A percentile compares a stretch with the other conserved stretches of the same genome.
These are phyloP conservation scores for Mycocentrospora acerina DNA, from an alignment of 2,329 filamentous ascomycete species.

Conservation along the genomic window DNA sequence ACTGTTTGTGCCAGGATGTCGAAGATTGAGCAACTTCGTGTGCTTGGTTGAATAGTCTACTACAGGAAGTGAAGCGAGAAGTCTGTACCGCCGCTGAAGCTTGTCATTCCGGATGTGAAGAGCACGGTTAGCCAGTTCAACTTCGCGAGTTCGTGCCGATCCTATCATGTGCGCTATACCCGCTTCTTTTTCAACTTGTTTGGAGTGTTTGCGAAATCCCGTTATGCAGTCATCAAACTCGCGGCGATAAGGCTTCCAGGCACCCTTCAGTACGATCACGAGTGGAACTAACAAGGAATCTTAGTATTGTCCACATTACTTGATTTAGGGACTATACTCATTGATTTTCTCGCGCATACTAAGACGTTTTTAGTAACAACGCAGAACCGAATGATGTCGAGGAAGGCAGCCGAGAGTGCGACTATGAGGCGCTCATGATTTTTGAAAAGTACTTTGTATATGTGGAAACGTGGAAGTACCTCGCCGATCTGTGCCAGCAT, in stretches of 20 bases:
- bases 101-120: constrained; percentile 13
- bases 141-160: constrained; percentile 7
- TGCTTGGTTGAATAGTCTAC: constrained; percentile 18
- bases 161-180: constrained; percentile 22
- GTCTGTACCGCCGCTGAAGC: constrained; percentile 5
- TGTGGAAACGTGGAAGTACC: constrained; percentile 16
- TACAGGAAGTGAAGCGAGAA: constrained; percentile 8
- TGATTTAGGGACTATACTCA: constrained; percentile 3
- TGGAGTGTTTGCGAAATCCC: constrained; percentile 15
- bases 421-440: constrained; percentile 18
- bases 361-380: constrained; percentile 17
- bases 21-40: background rate
- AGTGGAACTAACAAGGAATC: constrained; percentile 8
- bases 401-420: constrained; percentile 15
- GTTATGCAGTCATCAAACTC: constrained; percentile 16
- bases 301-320: background rate
- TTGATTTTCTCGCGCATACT: constrained; percentile 5
- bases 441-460: constrained; percentile 18
- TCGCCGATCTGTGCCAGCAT: constrained; percentile 25
- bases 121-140: constrained; percentile 13
- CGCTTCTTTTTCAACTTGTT: constrained; percentile 19
- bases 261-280: constrained; percentile 9
- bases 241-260: constrained; percentile 19
- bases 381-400: constrained; percentile 21
- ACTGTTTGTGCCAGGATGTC: constrained; percentile 13